Base-by-base conservation (phyloP, 2,329 filamentous ascomycete species). In the Colletotrichum sp. region DNA sequence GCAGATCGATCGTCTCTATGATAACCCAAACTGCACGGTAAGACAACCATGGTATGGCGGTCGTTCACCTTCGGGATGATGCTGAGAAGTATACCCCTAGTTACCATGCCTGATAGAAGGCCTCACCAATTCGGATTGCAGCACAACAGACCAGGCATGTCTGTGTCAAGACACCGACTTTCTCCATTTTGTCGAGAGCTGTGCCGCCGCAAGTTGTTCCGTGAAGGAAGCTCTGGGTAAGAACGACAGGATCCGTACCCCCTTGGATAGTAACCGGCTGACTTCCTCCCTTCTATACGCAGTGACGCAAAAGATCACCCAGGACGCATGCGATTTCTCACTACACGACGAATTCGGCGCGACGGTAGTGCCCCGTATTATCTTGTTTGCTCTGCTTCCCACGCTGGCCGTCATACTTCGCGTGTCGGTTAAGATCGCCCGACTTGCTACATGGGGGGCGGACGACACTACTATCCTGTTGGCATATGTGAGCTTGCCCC, bases 271-370 rank as follows among this genome's bases (percentile, higher is more conserved):
- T 3, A 0, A 52, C 3, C 12, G n/a, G 44, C 44, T 52, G n/a
- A 52, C 11, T 22, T 0, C 0, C 44, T 12, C 19, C 3, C 39
- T 0, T 49, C 39, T 52, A 0, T 13, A 13, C 12, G 4, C 30
- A 74, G 71, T 57, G 2, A 64, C 71, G 9, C 19, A 49, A 19
- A 73, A 74, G 19, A 57, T 65, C 11, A 74, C 57, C 11, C 30
- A 27, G 19, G 36, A 44, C 12, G 11, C 16, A 4, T 74, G 71
- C 15, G 25, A 27, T 5, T 59, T 59, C 19, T 44, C 66, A 1
- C 4, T 32, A 4, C 15, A 16, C 7, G 22, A 70, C 19, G 66
- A 74, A 8, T 61, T 30, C 3, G 25, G 16, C 9, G 34, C 25
- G 4, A 36, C 25, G 1, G 57, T 57, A 13, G 19, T 32, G 16